Base-by-base conservation (phyloP, 2,329 filamentous ascomycete genomes). In the Epichloe coenophiala region DNA sequence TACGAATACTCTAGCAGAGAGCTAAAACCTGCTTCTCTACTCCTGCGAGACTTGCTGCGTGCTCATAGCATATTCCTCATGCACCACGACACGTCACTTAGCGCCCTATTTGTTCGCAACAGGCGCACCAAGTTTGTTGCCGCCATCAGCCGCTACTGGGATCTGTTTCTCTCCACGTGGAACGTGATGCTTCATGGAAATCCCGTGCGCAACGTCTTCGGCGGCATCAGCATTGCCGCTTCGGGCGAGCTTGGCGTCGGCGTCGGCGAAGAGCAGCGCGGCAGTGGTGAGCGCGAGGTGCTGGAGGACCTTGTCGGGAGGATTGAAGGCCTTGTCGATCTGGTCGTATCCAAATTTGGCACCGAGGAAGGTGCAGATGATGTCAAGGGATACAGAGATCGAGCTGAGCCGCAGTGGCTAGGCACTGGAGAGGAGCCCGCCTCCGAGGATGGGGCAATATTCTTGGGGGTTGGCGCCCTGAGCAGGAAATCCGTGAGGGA, bases 251-350 rank as follows among this genome's bases (percentile, higher is more conserved):
- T 97, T 27, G 93, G 93, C 15, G 80, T 96, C 44, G 93, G 93
- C 0, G 93, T 97, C 1, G 93, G 93, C 17, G 93, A 97, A 64
- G 93, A 97, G 69, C 88, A 96, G 50, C 84, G 89, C 64, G 91
- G 91, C 4, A 96, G 91, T 63, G 89, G 89, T 35, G 91, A 97
- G 69, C 77, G 91, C 59, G 91, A 94, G 59, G 91, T 97, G 0
- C 72, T 98, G 1, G 91, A 97, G 65, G 88, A 88, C n/a, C 80
- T 95, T 54, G 81, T 88, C 1, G 76, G 75, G 9, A 76, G 86
- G 50, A 86, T 88, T 23, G 84, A 93, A 48, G 93, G 93, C 1
- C 73, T 98, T 39, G 78, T 95, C 5, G 93, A 98, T 66, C 66
- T 97, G 46, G 73, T 96, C 41, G 89, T 96, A 3, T 89, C 87